These are phyloP conservation scores for Candida qinlingensis DNA, from an alignment of 805 yeast species.

Conservation along the genomic window DNA sequence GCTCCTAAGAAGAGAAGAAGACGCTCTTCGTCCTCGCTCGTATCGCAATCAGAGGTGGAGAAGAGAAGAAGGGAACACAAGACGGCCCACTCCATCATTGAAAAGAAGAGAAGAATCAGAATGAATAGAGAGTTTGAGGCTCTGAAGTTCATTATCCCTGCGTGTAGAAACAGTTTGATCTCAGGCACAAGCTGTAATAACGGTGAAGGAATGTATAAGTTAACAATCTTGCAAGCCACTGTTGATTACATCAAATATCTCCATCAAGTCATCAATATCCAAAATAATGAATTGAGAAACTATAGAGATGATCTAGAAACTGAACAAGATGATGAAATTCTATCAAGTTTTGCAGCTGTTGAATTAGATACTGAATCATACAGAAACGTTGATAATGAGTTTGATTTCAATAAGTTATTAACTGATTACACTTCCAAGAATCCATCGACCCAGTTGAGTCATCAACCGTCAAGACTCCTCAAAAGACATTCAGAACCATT, in stretches of 20 bases:
- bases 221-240: conserved; percentile 75
- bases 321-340: conserved; percentile 28
- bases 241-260: conserved; percentile 74
- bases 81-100: conserved; percentile 70
- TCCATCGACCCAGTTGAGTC: neutral
- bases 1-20: conserved; percentile 21
- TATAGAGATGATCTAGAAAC: conserved; percentile 14
- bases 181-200: conserved; percentile 5
- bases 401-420: conserved; percentile 35
- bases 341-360: conserved; percentile 42
- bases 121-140: conserved; percentile 84
- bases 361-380: conserved; percentile 55
- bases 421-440: conserved; percentile 10
- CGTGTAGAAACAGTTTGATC: conserved; percentile 46
- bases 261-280: conserved; percentile 51
- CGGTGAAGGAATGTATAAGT: conserved; percentile 68
- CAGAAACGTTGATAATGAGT: conserved; percentile 54
- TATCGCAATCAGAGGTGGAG: conserved; percentile 29
- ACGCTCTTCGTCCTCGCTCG: conserved; percentile 20
- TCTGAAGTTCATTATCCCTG: conserved; percentile 70
- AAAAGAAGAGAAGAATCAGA: conserved; percentile 70
- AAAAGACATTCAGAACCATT: conserved; percentile 6
- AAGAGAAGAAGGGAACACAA: conserved; percentile 43
- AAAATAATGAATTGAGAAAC: conserved; percentile 38
- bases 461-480: neutral